These are phyloP conservation scores for Kluyveromyces siamensis DNA, from an alignment of 805 yeast species.

Conservation along the genomic window DNA sequence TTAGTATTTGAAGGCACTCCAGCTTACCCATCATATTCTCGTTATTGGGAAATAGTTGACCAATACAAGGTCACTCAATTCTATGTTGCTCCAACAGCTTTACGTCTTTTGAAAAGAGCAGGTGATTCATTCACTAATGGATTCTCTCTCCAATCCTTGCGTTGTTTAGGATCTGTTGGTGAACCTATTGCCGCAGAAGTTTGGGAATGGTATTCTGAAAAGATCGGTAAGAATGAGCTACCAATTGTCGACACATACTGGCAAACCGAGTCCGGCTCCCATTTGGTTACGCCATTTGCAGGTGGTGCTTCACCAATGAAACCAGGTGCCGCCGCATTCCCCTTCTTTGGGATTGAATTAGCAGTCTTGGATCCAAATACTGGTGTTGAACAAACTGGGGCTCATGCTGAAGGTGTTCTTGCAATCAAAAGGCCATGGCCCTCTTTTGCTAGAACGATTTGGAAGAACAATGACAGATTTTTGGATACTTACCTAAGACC, in stretches of 20 bases:
- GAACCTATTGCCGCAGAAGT: constrained; percentile 81
- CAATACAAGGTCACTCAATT: constrained; percentile 66
- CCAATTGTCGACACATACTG: constrained; percentile 79
- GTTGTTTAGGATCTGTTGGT: constrained; percentile 76
- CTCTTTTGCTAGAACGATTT: constrained; percentile 74
- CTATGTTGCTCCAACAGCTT: constrained; percentile 79
- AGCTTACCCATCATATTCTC: constrained; percentile 69
- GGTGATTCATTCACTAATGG: constrained; percentile 56
- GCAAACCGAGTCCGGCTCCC: constrained; percentile 86
- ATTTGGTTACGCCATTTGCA: constrained; percentile 68
- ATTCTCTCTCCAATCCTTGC: constrained; percentile 53
- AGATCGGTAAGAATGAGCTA: constrained; percentile 60
- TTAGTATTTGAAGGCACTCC: constrained; percentile 84
- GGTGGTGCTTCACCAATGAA: constrained; percentile 70
- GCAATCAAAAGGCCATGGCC: constrained; percentile 75
- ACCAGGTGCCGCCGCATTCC: constrained; percentile 80
- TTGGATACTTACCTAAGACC: constrained; percentile 78
- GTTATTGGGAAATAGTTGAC: constrained; percentile 74
- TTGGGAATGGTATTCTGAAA: constrained; percentile 79
- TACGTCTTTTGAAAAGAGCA: constrained; percentile 65
- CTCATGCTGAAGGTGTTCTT: constrained; percentile 73
- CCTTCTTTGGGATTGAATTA: constrained; percentile 74
- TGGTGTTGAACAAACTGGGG: constrained; percentile 60
- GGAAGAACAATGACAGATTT: constrained; percentile 66
- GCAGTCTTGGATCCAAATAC: constrained; percentile 64